Conservation (phyloP, 805 yeast species). For the Kuraishia hungarica region DNA sequence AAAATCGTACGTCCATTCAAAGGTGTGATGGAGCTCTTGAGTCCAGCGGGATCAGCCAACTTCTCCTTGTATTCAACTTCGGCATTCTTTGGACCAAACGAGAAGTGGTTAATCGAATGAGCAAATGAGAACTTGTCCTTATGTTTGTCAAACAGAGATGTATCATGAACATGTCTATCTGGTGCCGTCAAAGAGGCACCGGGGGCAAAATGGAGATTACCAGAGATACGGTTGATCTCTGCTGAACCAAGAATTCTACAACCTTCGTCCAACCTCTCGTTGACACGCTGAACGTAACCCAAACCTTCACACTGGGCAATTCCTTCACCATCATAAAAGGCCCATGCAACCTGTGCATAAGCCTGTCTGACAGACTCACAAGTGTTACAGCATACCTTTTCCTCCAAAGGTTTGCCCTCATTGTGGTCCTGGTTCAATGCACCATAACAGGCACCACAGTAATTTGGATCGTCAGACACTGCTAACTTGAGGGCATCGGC, state of each 20-base stretch:
- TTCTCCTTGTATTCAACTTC: constrained; percentile 16
- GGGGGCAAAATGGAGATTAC: constrained; percentile 93
- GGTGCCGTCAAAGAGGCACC: constrained; percentile 62
- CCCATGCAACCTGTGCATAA: constrained; percentile 75
- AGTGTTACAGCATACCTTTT: constrained; percentile 68
- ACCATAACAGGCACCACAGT: constrained; percentile 92
- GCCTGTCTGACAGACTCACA: constrained; percentile 79
- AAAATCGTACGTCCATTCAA: constrained; percentile 43
- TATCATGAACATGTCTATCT: constrained; percentile 75
- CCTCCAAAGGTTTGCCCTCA: constrained; percentile 25
- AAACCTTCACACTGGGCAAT: constrained; percentile 88
- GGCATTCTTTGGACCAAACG: constrained; percentile 64
- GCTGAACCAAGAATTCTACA: constrained; percentile 81
- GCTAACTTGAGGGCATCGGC: constrained; percentile 15
- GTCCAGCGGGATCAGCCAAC: constrained; percentile 22
- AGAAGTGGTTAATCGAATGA: constrained; percentile 71
- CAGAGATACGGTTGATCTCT: constrained; percentile 75
- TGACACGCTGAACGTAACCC: constrained; percentile 65
- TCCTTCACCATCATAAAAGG: constrained; percentile 79
- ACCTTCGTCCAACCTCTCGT: constrained; percentile 65
- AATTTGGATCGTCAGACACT: constrained; percentile 22
- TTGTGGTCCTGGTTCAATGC: constrained; percentile 53
- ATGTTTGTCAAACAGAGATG: constrained; percentile 57
- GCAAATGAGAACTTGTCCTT: constrained; percentile 58
- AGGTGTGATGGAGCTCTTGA: constrained; percentile 48